These are phyloP conservation scores for Emydomyces testavorans DNA, from an alignment of 2,329 filamentous ascomycete genomes.

Conservation along the genomic window DNA sequence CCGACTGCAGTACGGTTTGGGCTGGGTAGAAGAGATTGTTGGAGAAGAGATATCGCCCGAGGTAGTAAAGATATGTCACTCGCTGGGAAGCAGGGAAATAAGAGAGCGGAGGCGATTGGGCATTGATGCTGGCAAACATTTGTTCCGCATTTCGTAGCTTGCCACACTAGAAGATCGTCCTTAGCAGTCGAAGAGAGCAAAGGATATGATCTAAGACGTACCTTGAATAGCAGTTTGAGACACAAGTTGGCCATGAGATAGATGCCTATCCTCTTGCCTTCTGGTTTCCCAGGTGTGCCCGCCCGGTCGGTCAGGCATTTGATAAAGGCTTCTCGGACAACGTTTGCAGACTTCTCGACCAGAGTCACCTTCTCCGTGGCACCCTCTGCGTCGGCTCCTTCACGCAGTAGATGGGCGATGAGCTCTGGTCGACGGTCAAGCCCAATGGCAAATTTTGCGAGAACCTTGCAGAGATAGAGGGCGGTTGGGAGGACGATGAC, in stretches of 20 bases:
- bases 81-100: conserved; percentile 77
- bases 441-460: conserved; percentile 72
- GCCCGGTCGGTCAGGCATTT: conserved; percentile 75
- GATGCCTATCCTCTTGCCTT: conserved; percentile 76
- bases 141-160: conserved; percentile 76
- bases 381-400: conserved; percentile 43
- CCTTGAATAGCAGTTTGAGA: conserved; percentile 74
- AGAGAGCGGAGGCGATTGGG: conserved; percentile 66
- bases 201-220: conserved; percentile 29
- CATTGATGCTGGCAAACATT: conserved; percentile 78
- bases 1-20: conserved; percentile 60
- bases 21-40: conserved; percentile 74
- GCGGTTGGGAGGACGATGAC: conserved; percentile 72
- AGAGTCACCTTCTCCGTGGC: conserved; percentile 64
- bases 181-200: not conserved
- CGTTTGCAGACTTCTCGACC: conserved; percentile 77
- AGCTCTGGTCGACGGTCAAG: conserved; percentile 72
- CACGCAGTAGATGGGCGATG: conserved; percentile 49
- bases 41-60: conserved; percentile 79
- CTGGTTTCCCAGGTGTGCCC: conserved; percentile 53
- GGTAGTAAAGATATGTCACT: conserved; percentile 88
- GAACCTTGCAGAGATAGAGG: conserved; percentile 66
- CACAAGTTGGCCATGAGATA: conserved; percentile 89
- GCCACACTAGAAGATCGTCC: conserved; percentile 45
- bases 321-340: conserved; percentile 81